Evolutionary conservation across 108 stramenopile genomes (phyloP).

Genomic region (Conticribra guillardii): DNA sequence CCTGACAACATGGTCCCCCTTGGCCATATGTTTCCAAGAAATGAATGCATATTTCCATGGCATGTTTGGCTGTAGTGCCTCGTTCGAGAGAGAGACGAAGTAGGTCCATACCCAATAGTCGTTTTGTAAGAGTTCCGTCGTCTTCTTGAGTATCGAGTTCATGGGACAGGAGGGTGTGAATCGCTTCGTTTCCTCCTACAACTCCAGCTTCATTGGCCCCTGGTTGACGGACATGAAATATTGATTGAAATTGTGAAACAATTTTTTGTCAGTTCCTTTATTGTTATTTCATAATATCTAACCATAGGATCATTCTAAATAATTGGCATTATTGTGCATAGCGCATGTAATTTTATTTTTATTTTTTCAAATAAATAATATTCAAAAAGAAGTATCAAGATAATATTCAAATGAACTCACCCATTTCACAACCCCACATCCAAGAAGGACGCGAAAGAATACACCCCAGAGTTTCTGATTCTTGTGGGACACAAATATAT

Average conservation of each 20-base stretch:
- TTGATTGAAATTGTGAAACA: too few species aligned
- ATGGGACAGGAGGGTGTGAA: slow-evolving; percentile 41
- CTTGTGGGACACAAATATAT: slow-evolving; percentile 61
- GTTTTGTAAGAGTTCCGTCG: slow-evolving; percentile 11
- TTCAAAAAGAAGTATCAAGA: too few species aligned
- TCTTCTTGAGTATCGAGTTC: slow-evolving; percentile 13
- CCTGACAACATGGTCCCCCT: slow-evolving; percentile 69
- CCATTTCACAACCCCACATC: slow-evolving; percentile 62
- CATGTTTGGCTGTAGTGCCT: slow-evolving; percentile 41
- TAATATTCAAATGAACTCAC: background rate
- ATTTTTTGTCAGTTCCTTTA: too few species aligned
- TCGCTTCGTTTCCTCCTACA: slow-evolving; percentile 63
- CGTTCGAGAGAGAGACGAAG: slow-evolving; percentile 62
- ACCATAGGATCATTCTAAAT: too few species aligned
- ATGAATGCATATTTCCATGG: slow-evolving; percentile 48
- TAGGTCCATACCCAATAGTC: slow-evolving; percentile 65
- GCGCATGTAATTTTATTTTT: too few species aligned
- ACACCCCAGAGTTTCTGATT: slow-evolving; percentile 40
- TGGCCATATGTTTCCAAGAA: slow-evolving; percentile 61
- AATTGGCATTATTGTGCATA: too few species aligned
- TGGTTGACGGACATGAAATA: too few species aligned
- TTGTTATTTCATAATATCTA: too few species aligned
- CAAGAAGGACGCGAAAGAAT: slow-evolving; percentile 61
- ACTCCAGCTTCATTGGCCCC: slow-evolving; percentile 68
- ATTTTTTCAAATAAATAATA: too few species aligned